Evolutionary conservation across 192 early-diverging fungal species (phyloP).

Genomic region (Coemansia sp.): DNA sequence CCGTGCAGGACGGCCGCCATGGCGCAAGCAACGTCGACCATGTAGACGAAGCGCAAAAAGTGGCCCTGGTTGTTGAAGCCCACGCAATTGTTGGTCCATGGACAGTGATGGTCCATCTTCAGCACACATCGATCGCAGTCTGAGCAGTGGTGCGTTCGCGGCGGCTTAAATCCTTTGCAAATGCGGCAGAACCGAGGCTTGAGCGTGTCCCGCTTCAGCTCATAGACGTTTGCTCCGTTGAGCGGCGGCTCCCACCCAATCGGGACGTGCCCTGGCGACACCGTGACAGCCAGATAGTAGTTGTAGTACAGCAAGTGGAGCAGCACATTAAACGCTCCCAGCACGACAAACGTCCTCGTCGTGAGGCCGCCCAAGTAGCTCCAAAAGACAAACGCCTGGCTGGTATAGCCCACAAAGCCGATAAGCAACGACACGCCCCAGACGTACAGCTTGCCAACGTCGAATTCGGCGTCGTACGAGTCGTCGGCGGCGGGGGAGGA

Average conservation of each 20-base stretch:
- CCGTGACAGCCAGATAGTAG: constrained; percentile 75
- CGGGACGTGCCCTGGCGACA: constrained; percentile 81
- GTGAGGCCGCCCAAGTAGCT: constrained; percentile 49
- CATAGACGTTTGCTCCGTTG: constrained; percentile 52
- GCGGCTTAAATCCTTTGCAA: constrained; percentile 69
- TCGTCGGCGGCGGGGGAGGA: constrained; percentile 7
- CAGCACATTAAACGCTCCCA: constrained; percentile 74
- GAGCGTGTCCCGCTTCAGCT: constrained; percentile 65
- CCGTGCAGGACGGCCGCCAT: constrained; percentile 72
- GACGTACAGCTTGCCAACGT: constrained; percentile 53
- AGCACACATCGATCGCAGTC: constrained; percentile 74
- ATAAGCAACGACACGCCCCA: constrained; percentile 59
- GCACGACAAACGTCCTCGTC: constrained; percentile 43
- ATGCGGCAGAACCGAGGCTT: constrained; percentile 68
- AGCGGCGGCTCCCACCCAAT: constrained; percentile 41
- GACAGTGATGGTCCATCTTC: constrained; percentile 88
- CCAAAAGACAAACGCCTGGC: constrained; percentile 66
- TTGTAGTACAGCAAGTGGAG: constrained; percentile 80
- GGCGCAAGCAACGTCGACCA: constrained; percentile 67
- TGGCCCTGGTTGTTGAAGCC: constrained; percentile 73
- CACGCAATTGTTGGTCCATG: constrained; percentile 85
- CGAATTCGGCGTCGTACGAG: constrained; percentile 43
- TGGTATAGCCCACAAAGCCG: constrained; percentile 58
- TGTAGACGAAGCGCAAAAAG: constrained; percentile 65
- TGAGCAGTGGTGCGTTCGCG: constrained; percentile 75